Evolutionary conservation across 2,329 filamentous ascomycete species (phyloP).

Genomic region (Talaromyces sp.): DNA sequence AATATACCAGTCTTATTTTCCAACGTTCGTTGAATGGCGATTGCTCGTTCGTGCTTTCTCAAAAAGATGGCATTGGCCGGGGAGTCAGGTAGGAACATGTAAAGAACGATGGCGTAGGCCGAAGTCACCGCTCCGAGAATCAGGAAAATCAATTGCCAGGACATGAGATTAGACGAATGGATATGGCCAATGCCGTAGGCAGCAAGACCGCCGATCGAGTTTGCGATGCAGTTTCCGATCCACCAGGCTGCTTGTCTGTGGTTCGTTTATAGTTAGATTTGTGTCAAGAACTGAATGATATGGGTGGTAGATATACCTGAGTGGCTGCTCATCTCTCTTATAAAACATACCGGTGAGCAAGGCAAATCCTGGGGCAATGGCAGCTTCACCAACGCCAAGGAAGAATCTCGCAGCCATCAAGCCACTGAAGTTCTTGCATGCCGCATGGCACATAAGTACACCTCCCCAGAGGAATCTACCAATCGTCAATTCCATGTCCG

Average conservation of each 20-base stretch:
- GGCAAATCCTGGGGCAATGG: conserved; percentile 45
- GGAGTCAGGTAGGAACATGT: conserved; percentile 57
- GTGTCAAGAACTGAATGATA: background rate
- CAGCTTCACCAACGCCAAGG: conserved; percentile 53
- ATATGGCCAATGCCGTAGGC: conserved; percentile 46
- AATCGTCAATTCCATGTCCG: background rate
- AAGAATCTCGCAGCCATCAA: conserved; percentile 52
- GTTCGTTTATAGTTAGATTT: background rate
- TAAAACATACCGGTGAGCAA: conserved; percentile 48
- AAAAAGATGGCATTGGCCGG: conserved; percentile 51
- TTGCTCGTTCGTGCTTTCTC: conserved; percentile 41
- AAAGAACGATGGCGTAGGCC: conserved; percentile 55
- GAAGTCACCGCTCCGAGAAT: conserved; percentile 62
- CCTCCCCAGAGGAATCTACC: conserved; percentile 40
- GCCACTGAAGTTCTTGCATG: conserved; percentile 44
- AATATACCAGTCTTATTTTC: conserved; percentile 49
- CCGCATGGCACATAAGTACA: conserved; percentile 48
- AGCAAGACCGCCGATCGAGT: background rate
- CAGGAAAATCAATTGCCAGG: conserved; percentile 49
- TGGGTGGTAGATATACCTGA: background rate
- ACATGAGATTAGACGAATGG: background rate
- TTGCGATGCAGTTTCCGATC: conserved; percentile 8
- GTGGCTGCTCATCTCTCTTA: conserved; percentile 52
- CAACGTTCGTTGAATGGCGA: conserved; percentile 48
- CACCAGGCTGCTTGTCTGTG: conserved; percentile 12